Conservation (phyloP, 768 basidiomycete genomes). For the Tylopilus subfusipes region DNA sequence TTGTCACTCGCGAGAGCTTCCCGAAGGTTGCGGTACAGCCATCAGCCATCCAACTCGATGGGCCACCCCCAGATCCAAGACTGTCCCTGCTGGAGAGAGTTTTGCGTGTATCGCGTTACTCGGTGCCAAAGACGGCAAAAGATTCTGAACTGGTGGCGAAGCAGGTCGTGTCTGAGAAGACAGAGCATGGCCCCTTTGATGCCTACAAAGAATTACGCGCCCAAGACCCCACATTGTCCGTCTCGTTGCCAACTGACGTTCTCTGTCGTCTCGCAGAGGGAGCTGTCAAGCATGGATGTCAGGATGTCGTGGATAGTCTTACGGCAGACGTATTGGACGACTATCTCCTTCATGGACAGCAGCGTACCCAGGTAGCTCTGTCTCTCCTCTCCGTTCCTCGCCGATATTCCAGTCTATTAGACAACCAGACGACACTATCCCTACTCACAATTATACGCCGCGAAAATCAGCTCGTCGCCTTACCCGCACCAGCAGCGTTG, state of each 20-base stretch:
- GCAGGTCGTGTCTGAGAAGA: slow-evolving; percentile 10
- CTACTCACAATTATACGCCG: slow-evolving; percentile 19
- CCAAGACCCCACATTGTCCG: slow-evolving; percentile 20
- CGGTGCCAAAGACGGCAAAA: slow-evolving; percentile 21
- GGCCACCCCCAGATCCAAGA: slow-evolving; percentile 6
- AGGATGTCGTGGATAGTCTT: slow-evolving; percentile 37
- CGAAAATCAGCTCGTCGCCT: slow-evolving; percentile 9
- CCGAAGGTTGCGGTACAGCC: slow-evolving; percentile 7
- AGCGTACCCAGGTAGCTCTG: slow-evolving; percentile 25
- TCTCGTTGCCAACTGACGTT: slow-evolving; percentile 26
- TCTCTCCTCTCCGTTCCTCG: slow-evolving; percentile 25
- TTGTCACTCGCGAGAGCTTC: slow-evolving; percentile 11
- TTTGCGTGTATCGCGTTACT: slow-evolving; percentile 26
- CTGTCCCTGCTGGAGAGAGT: slow-evolving; percentile 25
- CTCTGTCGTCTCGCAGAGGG: slow-evolving; percentile 29
- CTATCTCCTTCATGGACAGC: slow-evolving; percentile 15
- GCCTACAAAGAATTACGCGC: slow-evolving; percentile 28
- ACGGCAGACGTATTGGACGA: slow-evolving; percentile 39
- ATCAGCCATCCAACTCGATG: neutral
- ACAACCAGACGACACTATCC: slow-evolving; percentile 23
- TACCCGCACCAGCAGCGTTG: slow-evolving; percentile 13
- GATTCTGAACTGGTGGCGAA: slow-evolving; percentile 8
- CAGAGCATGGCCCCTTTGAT: slow-evolving; percentile 24
- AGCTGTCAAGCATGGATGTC: slow-evolving; percentile 30
- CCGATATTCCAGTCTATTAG: slow-evolving; percentile 15